A percentile compares a stretch with the other conserved stretches of the same genome.
Evolutionary conservation across 345 rosid genomes (phyloP).

Genomic region (Gossypium anomalum): DNA sequence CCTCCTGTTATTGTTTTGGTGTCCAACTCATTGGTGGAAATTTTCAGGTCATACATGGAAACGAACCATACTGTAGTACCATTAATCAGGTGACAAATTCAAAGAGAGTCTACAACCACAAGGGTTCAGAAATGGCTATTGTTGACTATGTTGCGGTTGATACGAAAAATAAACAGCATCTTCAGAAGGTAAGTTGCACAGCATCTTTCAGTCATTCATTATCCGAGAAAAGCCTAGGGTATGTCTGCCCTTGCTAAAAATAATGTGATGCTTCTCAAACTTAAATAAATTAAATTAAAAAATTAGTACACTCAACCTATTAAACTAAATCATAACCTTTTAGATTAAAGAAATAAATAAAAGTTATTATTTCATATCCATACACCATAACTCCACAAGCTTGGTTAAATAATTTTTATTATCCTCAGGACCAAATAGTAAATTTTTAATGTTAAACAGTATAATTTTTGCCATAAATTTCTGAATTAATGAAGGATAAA

Average conservation of each 20-base stretch:
- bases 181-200: conserved; percentile 61
- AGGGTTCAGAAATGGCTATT: conserved; percentile 71
- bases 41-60: conserved; percentile 62
- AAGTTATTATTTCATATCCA: background rate
- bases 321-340: background rate
- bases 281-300: background rate
- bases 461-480: too few species aligned
- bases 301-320: background rate
- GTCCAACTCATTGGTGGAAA: background rate
- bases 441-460: too few species aligned
- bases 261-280: background rate
- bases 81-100: conserved; percentile 45
- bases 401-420: background rate
- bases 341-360: background rate
- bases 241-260: background rate
- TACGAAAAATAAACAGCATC: conserved; percentile 53
- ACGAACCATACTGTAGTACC: conserved; percentile 69
- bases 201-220: background rate
- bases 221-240: background rate
- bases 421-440: too few species aligned
- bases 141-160: conserved; percentile 84
- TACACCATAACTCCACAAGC: background rate
- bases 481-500: too few species aligned
- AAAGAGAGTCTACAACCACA: conserved; percentile 33
- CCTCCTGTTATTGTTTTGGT: background rate